These are phyloP conservation scores for Termitomyces sp. DNA, from an alignment of 768 basidiomycete species.

Conservation along the genomic window DNA sequence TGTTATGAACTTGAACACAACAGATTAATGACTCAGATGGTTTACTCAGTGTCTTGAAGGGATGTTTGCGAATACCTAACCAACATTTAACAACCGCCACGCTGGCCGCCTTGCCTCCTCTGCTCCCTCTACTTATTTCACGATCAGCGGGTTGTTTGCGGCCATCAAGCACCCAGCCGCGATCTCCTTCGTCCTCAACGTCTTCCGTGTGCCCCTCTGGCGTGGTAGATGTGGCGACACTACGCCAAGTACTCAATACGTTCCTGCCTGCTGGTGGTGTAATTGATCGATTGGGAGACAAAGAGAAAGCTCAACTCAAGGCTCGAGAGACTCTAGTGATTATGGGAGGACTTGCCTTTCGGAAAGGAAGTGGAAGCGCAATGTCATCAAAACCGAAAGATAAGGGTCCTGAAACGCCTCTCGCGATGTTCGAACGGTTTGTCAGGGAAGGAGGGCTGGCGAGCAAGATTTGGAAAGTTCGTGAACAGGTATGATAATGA, in stretches of 20 bases:
- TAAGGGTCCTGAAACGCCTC: slow-evolving; percentile 66
- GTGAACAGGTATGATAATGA: slow-evolving; percentile 66
- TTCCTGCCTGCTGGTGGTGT: slow-evolving; percentile 75
- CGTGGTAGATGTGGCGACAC: slow-evolving; percentile 45
- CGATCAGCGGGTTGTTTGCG: slow-evolving; percentile 25
- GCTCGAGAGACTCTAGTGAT: slow-evolving; percentile 74
- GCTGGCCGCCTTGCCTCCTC: slow-evolving; percentile 59
- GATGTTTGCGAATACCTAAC: slow-evolving; percentile 75
- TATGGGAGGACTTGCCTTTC: slow-evolving; percentile 69
- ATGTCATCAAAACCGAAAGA: slow-evolving; percentile 42
- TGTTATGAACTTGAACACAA: slow-evolving; percentile 4
- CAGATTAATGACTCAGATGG: slow-evolving; percentile 73
- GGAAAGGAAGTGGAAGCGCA: slow-evolving; percentile 39
- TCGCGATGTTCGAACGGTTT: slow-evolving; percentile 64
- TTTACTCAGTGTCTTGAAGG: slow-evolving; percentile 63
- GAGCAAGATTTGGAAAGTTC: slow-evolving; percentile 82
- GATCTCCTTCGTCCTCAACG: slow-evolving; percentile 50
- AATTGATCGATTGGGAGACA: slow-evolving; percentile 82
- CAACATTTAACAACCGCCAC: slow-evolving; percentile 78
- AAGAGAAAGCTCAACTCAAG: slow-evolving; percentile 64
- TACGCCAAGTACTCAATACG: slow-evolving; percentile 63
- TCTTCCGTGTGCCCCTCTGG: slow-evolving; percentile 38
- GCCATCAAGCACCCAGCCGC: slow-evolving; percentile 25
- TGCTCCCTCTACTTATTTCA: slow-evolving; percentile 59
- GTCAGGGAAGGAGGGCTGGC: slow-evolving; percentile 66